These are phyloP conservation scores for Cydonia oblonga DNA, from an alignment of 331 rosid genomes.

Conservation along the genomic window DNA sequence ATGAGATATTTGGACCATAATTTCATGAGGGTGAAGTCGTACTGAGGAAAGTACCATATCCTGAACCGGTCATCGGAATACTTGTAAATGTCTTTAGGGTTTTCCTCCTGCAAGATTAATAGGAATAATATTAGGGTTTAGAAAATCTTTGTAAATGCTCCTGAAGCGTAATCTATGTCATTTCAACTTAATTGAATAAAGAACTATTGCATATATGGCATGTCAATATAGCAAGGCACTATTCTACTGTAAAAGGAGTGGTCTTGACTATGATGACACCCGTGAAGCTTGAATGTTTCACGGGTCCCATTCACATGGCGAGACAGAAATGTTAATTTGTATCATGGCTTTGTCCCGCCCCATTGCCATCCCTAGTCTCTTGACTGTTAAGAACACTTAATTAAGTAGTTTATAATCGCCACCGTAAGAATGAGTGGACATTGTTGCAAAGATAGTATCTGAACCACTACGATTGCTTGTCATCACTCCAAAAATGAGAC, in stretches of 20 bases:
- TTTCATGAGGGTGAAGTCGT: constrained; percentile 47
- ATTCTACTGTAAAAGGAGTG: too few relatives aligned
- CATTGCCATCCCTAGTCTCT: neutral
- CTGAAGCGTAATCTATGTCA: neutral
- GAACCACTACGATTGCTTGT: too few relatives aligned
- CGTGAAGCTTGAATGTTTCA: too few relatives aligned
- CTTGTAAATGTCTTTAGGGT: constrained; percentile 48
- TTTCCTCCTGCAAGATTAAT: constrained; percentile 49
- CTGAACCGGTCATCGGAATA: constrained; percentile 61
- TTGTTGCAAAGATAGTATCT: neutral
- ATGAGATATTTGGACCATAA: constrained; percentile 69
- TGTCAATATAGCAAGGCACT: neutral
- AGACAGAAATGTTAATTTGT: neutral
- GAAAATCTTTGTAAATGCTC: neutral
- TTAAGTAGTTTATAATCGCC: neutral
- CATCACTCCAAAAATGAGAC: neutral
- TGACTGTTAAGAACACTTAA: neutral
- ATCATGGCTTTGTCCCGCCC: neutral
- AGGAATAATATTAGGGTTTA: neutral
- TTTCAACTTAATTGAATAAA: neutral
- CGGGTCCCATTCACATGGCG: neutral
- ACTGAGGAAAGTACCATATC: constrained; percentile 52
- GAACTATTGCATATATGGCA: neutral
- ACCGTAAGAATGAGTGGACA: neutral
- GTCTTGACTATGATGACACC: too few relatives aligned